A percentile compares a stretch with the other conserved stretches of the same genome.
phyloP scores from a whole-genome alignment of 805 yeast species.

The Pichia membranifaciens region DNA sequence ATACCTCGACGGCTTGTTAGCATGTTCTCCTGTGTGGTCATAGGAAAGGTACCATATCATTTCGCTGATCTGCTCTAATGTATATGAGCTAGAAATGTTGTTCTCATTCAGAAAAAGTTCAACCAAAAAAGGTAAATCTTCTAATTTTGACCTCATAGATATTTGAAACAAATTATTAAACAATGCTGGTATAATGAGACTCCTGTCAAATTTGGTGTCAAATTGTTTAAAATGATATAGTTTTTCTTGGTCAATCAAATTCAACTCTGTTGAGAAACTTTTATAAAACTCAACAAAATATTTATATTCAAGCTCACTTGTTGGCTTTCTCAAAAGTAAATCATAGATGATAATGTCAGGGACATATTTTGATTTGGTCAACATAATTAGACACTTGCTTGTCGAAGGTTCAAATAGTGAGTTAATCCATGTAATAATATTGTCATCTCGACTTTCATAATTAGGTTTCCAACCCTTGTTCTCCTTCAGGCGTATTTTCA shows the following conservation, averaged over 20 bases:
- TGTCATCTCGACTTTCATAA: slow-evolving; percentile 16
- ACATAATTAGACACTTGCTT: slow-evolving; percentile 14
- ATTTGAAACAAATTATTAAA: slow-evolving; percentile 24
- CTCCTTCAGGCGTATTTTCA: slow-evolving; percentile 22
- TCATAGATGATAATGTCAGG: slow-evolving; percentile 28
- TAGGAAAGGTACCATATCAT: slow-evolving; percentile 27
- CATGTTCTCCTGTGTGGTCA: slow-evolving; percentile 26
- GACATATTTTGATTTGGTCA: slow-evolving; percentile 17
- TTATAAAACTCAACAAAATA: slow-evolving; percentile 23
- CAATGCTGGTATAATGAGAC: slow-evolving; percentile 23
- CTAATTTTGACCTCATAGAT: slow-evolving; percentile 22
- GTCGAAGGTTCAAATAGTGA: slow-evolving; percentile 25
- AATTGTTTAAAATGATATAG: slow-evolving; percentile 21
- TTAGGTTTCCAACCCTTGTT: slow-evolving; percentile 18
- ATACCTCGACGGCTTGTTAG: slow-evolving; percentile 18
- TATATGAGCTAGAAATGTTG: slow-evolving; percentile 10
- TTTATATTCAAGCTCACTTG: slow-evolving; percentile 22
- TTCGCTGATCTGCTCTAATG: slow-evolving; percentile 24
- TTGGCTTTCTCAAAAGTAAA: slow-evolving; percentile 24
- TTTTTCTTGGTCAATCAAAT: slow-evolving; percentile 27
- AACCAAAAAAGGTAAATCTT: slow-evolving; percentile 19
- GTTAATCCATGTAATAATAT: slow-evolving; percentile 24
- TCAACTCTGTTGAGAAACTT: slow-evolving; percentile 16
- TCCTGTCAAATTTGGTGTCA: slow-evolving; percentile 13
- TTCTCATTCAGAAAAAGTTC: slow-evolving; percentile 17